Conservation (phyloP, 495 filamentous ascomycete species). For the Pseudoneurospora amorphoporcata region DNA sequence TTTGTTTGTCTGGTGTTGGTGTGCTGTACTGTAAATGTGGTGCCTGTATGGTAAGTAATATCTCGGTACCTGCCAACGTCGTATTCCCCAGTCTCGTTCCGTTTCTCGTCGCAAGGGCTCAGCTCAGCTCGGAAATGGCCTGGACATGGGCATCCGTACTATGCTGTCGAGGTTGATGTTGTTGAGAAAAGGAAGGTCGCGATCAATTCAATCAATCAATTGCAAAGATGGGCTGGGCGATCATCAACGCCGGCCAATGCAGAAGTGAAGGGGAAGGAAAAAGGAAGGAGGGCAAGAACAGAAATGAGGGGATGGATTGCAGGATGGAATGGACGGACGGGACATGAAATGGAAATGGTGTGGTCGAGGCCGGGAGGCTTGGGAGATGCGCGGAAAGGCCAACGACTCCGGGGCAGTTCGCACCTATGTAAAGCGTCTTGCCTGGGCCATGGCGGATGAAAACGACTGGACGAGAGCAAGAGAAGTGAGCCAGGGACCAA, state of each 20-base stretch:
- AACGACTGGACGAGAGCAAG: background rate
- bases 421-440: no score
- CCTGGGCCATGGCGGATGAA: background rate
- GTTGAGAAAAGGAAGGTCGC: constrained; percentile 8
- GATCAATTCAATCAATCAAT: constrained; percentile 1
- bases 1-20: background rate
- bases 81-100: background rate
- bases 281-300: constrained; percentile 12
- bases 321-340: background rate
- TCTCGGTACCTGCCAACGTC: background rate
- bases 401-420: background rate
- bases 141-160: background rate
- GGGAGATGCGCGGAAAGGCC: background rate
- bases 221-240: constrained; percentile 5
- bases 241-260: constrained; percentile 5
- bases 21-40: background rate
- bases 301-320: constrained; percentile 12
- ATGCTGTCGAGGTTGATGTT: background rate
- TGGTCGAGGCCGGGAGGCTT: background rate
- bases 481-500: background rate
- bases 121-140: background rate
- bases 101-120: background rate
- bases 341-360: background rate
- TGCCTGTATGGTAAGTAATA: background rate
- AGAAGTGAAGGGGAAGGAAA: constrained; percentile 18